Conservation (phyloP, 2,329 filamentous ascomycete genomes). For the Daldinia sp. region DNA sequence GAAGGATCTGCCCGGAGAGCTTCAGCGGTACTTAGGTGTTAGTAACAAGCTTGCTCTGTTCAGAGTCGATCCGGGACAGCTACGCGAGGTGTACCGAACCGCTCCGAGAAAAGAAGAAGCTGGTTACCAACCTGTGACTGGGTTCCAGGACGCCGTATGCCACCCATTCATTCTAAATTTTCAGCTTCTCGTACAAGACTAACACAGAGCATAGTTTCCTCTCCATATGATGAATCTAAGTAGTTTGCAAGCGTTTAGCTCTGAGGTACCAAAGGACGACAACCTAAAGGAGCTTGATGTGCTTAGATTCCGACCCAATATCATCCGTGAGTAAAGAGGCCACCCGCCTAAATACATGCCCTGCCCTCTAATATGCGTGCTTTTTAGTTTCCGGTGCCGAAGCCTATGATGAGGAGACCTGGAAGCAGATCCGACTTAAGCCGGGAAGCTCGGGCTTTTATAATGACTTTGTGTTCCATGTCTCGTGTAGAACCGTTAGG, state of each 20-base stretch:
- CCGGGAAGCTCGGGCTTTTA: conserved; percentile 62
- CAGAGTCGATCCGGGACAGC: conserved; percentile 69
- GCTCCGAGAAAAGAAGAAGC: conserved; percentile 69
- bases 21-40: conserved; percentile 74
- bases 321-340: conserved; percentile 67
- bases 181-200: conserved; percentile 5
- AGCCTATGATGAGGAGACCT: conserved; percentile 77
- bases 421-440: conserved; percentile 71
- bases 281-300: conserved; percentile 66
- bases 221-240: conserved; percentile 75
- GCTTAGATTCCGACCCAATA: conserved; percentile 77
- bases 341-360: neutral
- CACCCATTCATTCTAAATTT: no score
- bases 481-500: conserved; percentile 75
- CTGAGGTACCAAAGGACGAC: conserved; percentile 65
- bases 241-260: conserved; percentile 71
- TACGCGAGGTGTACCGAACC: conserved; percentile 70
- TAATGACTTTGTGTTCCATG: conserved; percentile 60
- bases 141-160: conserved; percentile 40
- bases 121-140: conserved; percentile 67
- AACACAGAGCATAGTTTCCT: conserved; percentile 66
- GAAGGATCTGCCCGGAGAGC: conserved; percentile 69
- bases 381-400: conserved; percentile 68
- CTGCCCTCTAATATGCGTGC: conserved; percentile 18
- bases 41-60: conserved; percentile 76